Conservation (phyloP, 2,329 filamentous ascomycete species). For the Gaeumannomyces tritici region DNA sequence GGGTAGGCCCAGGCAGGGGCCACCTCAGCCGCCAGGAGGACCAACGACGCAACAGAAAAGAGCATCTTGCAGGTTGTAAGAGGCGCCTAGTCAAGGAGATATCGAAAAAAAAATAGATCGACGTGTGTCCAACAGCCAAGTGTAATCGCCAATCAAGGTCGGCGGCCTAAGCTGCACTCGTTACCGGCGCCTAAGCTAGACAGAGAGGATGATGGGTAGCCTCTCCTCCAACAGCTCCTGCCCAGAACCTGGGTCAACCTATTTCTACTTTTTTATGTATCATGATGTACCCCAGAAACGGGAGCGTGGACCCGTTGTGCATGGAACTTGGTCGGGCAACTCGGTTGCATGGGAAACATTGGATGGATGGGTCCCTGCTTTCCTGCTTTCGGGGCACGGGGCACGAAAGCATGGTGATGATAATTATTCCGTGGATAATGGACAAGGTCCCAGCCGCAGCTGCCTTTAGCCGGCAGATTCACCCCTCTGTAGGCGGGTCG, state of each 20-base stretch:
- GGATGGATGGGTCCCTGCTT: neutral
- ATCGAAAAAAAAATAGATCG: neutral
- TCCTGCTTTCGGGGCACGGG: neutral
- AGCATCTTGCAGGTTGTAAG: neutral
- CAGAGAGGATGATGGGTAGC: neutral
- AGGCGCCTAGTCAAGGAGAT: conserved; percentile 2
- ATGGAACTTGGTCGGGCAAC: neutral
- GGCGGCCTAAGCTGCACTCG: too few relatives aligned
- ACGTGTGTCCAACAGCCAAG: neutral
- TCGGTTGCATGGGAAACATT: neutral
- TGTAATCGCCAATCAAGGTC: too few relatives aligned
- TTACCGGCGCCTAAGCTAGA: too few relatives aligned
- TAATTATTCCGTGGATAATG: neutral
- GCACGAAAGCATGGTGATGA: neutral
- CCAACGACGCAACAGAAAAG: conserved; percentile 1
- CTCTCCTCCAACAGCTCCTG: neutral
- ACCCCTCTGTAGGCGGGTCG: neutral
- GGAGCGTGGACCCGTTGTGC: too few relatives aligned
- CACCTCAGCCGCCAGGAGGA: conserved; percentile 3
- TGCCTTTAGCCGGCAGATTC: neutral
- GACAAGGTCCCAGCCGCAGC: neutral
- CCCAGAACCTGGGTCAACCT: too few relatives aligned
- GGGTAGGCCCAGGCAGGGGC: conserved; percentile 4
- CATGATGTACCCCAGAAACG: neutral
- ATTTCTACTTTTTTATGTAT: neutral